These are phyloP conservation scores for Ustilago shanxiensis DNA, from an alignment of 1,284 basidiomycete species.

Conservation along the genomic window DNA sequence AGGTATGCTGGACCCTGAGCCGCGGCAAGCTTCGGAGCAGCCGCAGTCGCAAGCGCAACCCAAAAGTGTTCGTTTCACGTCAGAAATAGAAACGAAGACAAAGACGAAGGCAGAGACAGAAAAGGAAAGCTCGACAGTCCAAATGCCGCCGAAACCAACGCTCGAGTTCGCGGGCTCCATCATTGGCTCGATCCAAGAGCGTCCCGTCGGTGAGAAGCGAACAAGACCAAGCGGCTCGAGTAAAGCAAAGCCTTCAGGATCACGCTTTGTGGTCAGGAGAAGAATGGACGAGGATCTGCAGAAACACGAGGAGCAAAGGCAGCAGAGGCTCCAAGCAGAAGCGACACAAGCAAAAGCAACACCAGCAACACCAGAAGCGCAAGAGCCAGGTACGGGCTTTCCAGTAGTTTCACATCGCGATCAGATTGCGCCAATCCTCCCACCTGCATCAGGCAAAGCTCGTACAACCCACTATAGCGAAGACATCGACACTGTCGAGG, in stretches of 20 bases:
- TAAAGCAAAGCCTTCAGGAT: constrained; percentile 27
- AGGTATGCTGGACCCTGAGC: background rate
- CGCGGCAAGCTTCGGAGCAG: background rate
- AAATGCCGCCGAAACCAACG: constrained; percentile 1
- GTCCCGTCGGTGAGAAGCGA: constrained; percentile 24
- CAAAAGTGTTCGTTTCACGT: constrained; percentile 21
- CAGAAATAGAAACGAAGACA: background rate
- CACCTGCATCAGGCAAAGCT: constrained; percentile 9
- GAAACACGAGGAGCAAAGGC: constrained; percentile 39
- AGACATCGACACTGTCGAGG: constrained; percentile 33
- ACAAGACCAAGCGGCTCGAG: background rate
- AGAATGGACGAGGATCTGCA: constrained; percentile 52
- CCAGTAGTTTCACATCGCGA: constrained; percentile 36
- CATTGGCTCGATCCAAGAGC: constrained; percentile 46
- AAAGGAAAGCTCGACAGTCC: background rate
- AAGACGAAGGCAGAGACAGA: too few species aligned
- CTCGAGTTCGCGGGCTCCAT: constrained; percentile 27
- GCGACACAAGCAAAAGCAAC: background rate
- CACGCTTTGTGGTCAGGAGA: constrained; percentile 39
- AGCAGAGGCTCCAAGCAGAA: constrained; percentile 14
- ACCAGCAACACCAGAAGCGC: constrained; percentile 15
- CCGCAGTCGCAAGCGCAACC: background rate
- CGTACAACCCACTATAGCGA: constrained; percentile 25
- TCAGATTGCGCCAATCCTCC: constrained; percentile 39
- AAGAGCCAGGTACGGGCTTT: constrained; percentile 48